A percentile compares a stretch with the other conserved stretches of the same genome.
phyloP scores from a whole-genome alignment of 2,329 filamentous ascomycete species.

The Dothideomycetes sp. region DNA sequence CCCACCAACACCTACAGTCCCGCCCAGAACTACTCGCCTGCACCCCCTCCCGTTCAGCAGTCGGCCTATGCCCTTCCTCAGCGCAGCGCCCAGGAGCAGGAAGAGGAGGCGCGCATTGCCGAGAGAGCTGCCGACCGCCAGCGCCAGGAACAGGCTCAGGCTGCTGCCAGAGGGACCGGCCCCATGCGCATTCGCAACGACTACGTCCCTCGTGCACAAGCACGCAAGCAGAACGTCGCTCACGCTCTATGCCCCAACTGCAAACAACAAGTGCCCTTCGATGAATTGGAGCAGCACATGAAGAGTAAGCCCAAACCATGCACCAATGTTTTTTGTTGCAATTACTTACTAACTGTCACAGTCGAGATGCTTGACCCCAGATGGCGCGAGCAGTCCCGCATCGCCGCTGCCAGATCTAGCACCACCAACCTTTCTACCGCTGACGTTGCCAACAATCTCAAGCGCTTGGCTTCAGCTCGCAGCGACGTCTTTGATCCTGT shows the following conservation, averaged over 20 bases:
- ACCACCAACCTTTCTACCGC: slow-evolving; percentile 78
- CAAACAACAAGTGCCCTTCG: slow-evolving; percentile 76
- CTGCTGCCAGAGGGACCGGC: slow-evolving; percentile 57
- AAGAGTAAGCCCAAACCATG: slow-evolving; percentile 49
- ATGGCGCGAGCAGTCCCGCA: slow-evolving; percentile 93
- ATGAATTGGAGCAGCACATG: slow-evolving; percentile 87
- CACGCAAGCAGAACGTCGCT: slow-evolving; percentile 54
- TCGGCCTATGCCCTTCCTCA: slow-evolving; percentile 14
- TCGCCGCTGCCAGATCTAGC: slow-evolving; percentile 72
- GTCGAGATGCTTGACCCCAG: slow-evolving; percentile 85
- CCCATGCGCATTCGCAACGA: slow-evolving; percentile 89
- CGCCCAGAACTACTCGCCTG: slow-evolving; percentile 12
- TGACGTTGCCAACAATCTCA: slow-evolving; percentile 88
- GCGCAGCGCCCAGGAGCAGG: slow-evolving; percentile 26
- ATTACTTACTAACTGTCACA: slow-evolving; percentile 18
- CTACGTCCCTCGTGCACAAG: slow-evolving; percentile 77
- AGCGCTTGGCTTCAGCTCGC: slow-evolving; percentile 83
- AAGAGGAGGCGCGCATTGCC: slow-evolving; percentile 27
- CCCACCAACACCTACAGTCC: slow-evolving; percentile 21
- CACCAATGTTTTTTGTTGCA: slow-evolving; percentile 27
- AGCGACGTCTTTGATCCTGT: slow-evolving; percentile 75
- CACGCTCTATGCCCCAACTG: slow-evolving; percentile 86
- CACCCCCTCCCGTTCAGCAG: slow-evolving; percentile 14
- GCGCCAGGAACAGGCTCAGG: slow-evolving; percentile 63
- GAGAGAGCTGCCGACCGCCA: slow-evolving; percentile 35